Conservation (phyloP, 352 stramenopile genomes). For the Globisporangium middletonii region DNA sequence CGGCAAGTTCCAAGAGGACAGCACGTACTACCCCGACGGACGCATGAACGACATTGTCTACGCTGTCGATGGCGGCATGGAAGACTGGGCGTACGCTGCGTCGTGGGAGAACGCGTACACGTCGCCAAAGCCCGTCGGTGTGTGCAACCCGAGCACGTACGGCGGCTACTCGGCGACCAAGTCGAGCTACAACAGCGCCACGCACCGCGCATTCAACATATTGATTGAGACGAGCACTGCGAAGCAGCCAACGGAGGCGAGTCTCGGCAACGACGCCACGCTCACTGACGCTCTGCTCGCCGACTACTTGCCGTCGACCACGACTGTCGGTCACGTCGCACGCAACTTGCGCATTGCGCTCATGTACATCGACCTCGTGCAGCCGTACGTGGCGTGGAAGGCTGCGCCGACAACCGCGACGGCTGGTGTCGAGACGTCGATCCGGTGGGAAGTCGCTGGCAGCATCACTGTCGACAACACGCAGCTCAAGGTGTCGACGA, state of each 20-base stretch:
- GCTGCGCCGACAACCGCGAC: conserved; percentile 14
- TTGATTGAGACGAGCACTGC: conserved; percentile 90
- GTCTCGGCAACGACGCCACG: conserved; percentile 59
- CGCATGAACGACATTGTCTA: conserved; percentile 95
- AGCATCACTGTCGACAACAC: conserved; percentile 58
- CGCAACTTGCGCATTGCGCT: conserved; percentile 92
- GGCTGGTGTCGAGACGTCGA: conserved; percentile 10
- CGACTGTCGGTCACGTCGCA: conserved; percentile 87
- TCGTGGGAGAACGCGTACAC: conserved; percentile 70
- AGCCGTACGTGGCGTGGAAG: conserved; percentile 87
- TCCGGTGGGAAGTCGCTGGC: conserved; percentile 56
- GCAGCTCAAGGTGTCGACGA: conserved; percentile 40
- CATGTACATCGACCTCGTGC: conserved; percentile 89
- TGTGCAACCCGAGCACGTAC: conserved; percentile 81
- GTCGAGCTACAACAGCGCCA: conserved; percentile 88
- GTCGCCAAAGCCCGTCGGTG: conserved; percentile 35
- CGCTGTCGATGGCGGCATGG: conserved; percentile 92
- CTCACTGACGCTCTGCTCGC: conserved; percentile 42
- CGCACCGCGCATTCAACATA: conserved; percentile 91
- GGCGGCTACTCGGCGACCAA: conserved; percentile 81
- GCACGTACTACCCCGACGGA: conserved; percentile 51
- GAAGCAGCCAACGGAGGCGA: conserved; percentile 65
- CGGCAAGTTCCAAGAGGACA: conserved; percentile 57
- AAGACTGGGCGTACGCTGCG: conserved; percentile 93
- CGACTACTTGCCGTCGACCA: conserved; percentile 32